A percentile compares a stretch with the other conserved stretches of the same genome.
phyloP scores from a whole-genome alignment of 2,329 filamentous ascomycete genomes.

The Cladophialophora exuberans region DNA sequence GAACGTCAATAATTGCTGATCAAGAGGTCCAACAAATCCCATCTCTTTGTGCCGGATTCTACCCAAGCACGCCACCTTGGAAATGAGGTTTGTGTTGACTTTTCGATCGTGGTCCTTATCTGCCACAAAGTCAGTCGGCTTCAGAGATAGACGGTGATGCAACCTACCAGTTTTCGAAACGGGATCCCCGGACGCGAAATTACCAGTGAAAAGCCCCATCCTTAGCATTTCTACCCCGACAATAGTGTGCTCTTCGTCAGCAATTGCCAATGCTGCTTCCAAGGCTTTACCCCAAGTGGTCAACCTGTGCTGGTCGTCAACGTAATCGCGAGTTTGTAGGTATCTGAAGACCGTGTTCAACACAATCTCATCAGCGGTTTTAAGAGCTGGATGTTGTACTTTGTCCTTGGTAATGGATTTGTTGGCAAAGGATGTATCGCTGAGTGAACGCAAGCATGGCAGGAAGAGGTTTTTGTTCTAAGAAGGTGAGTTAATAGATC shows the following conservation, averaged over 20 bases:
- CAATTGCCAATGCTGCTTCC: conserved; percentile 66
- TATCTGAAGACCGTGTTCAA: conserved; percentile 85
- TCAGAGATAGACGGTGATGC: neutral
- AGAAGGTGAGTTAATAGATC: conserved; percentile 27
- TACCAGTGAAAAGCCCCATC: conserved; percentile 74
- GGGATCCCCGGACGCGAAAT: conserved; percentile 56
- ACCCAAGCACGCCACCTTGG: conserved; percentile 80
- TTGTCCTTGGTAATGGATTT: conserved; percentile 60
- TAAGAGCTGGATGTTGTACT: conserved; percentile 36
- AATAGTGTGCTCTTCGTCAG: conserved; percentile 76
- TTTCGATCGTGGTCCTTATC: conserved; percentile 65
- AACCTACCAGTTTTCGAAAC: conserved; percentile 23
- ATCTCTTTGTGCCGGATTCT: conserved; percentile 81
- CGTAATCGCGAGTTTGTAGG: conserved; percentile 83
- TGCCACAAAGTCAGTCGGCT: conserved; percentile 40
- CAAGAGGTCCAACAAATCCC: conserved; percentile 92
- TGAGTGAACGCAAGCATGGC: conserved; percentile 62
- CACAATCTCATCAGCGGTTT: conserved; percentile 71
- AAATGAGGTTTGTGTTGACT: conserved; percentile 75
- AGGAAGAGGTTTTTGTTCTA: conserved; percentile 24
- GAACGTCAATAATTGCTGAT: conserved; percentile 84
- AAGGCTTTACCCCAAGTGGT: conserved; percentile 84
- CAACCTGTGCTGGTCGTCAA: conserved; percentile 75
- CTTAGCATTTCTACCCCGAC: conserved; percentile 84
- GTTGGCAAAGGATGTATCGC: conserved; percentile 69